Conservation (phyloP, 139 green algal genomes). For the Tetraselmis striata region DNA sequence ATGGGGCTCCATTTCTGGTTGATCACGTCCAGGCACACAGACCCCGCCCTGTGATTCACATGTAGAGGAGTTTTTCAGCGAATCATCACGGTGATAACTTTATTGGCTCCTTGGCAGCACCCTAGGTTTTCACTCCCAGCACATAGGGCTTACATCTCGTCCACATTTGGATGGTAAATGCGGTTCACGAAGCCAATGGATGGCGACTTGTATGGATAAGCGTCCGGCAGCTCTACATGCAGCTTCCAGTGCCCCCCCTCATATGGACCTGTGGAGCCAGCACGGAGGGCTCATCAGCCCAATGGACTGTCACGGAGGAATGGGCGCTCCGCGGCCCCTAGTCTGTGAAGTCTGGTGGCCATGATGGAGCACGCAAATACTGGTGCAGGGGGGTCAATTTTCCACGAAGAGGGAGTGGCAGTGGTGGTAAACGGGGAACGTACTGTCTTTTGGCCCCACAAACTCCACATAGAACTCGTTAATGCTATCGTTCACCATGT, state of each 20-base stretch:
- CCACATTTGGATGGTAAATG: slow-evolving; percentile 98
- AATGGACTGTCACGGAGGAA: not conserved
- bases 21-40: slow-evolving; percentile 98
- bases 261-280: slow-evolving; percentile 76
- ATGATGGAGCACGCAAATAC: not conserved
- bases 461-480: slow-evolving; percentile 92
- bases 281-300: too few species aligned
- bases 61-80: too few species aligned
- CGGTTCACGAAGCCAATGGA: slow-evolving; percentile 97
- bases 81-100: too few species aligned
- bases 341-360: too few species aligned
- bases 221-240: slow-evolving; percentile 93
- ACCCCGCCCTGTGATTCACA: slow-evolving; percentile 77
- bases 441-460: slow-evolving; percentile 76
- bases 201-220: slow-evolving; percentile 83
- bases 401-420: not conserved
- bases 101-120: too few species aligned
- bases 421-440: slow-evolving; percentile 9
- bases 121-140: not conserved
- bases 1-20: slow-evolving; percentile 99
- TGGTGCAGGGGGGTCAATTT: not conserved
- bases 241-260: slow-evolving; percentile 91
- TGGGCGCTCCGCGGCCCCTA: too few species aligned
- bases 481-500: slow-evolving; percentile 91
- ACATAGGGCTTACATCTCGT: slow-evolving; percentile 64